These are phyloP conservation scores for Coniosporium tulheliwenetii DNA, from an alignment of 2,329 filamentous ascomycete species.

Conservation along the genomic window DNA sequence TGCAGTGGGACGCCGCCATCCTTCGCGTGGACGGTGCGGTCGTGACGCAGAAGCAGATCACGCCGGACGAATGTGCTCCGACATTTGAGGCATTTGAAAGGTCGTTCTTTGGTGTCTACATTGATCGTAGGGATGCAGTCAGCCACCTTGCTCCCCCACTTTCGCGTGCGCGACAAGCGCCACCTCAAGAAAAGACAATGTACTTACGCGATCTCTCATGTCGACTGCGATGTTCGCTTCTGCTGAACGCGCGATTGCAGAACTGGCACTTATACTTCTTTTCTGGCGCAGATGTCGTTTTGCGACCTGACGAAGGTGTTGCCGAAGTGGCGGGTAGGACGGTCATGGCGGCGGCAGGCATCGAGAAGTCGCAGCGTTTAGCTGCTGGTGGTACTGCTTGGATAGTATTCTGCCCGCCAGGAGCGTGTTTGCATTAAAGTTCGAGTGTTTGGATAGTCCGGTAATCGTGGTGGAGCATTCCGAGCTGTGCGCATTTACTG, in stretches of 20 bases:
- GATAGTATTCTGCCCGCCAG: slow-evolving; percentile 13
- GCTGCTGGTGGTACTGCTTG: not conserved
- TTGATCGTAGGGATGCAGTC: not conserved
- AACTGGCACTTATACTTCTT: slow-evolving; percentile 99
- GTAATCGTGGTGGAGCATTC: slow-evolving; percentile 14
- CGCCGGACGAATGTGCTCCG: slow-evolving; percentile 95
- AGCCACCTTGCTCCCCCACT: not conserved
- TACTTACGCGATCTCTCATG: slow-evolving; percentile 96
- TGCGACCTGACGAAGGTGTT: slow-evolving; percentile 58
- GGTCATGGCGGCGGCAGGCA: slow-evolving; percentile 55
- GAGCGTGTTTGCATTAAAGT: slow-evolving; percentile 21
- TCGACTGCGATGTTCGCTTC: slow-evolving; percentile 90
- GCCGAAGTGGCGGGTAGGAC: slow-evolving; percentile 46
- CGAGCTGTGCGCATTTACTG: not conserved
- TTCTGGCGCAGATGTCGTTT: slow-evolving; percentile 61
- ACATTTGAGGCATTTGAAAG: slow-evolving; percentile 98
- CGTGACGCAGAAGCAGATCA: slow-evolving; percentile 89
- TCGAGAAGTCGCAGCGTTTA: slow-evolving; percentile 14
- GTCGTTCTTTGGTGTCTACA: slow-evolving; percentile 91
- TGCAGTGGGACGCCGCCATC: slow-evolving; percentile 88
- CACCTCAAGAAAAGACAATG: not conserved
- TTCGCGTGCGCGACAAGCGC: not conserved
- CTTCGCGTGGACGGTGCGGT: slow-evolving; percentile 96
- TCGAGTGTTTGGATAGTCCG: slow-evolving; percentile 13
- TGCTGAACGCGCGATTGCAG: slow-evolving; percentile 91